Conservation (phyloP, 495 filamentous ascomycete genomes). For the Penicillium paradoxum region DNA sequence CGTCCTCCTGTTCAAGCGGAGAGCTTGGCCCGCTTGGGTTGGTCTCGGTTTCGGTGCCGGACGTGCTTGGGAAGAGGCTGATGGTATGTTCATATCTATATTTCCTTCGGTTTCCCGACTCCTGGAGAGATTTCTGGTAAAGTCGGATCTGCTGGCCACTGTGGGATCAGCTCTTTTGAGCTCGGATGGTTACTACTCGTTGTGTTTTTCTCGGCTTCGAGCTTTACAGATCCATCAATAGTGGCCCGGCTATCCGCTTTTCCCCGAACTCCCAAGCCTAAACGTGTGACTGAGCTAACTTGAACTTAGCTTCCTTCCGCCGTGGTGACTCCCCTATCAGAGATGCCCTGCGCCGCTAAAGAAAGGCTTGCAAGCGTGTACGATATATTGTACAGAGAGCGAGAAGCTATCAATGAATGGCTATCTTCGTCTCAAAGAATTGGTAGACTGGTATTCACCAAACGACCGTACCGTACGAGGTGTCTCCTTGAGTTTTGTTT, state of each 20-base stretch:
- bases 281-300: conserved; percentile 12
- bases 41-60: conserved; percentile 93
- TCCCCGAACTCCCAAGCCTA: not conserved
- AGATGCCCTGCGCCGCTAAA: conserved; percentile 43
- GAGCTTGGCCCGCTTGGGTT: conserved; percentile 91
- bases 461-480: not conserved
- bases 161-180: not conserved
- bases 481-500: conserved; percentile 1
- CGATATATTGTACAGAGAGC: conserved; percentile 43
- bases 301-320: conserved; percentile 42
- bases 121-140: not conserved
- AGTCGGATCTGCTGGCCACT: not conserved
- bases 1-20: conserved; percentile 93
- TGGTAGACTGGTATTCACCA: conserved; percentile 13
- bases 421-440: conserved; percentile 9
- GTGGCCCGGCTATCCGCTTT: conserved; percentile 5
- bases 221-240: not conserved
- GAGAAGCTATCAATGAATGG: conserved; percentile 8
- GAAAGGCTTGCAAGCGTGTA: conserved; percentile 30
- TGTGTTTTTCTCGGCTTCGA: not conserved
- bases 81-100: conserved; percentile 40
- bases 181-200: not conserved
- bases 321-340: conserved; percentile 43
- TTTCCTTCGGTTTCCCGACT: not conserved
- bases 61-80: conserved; percentile 85